Conservation (phyloP, 495 filamentous ascomycete species). For the Podospora fimiseda region DNA sequence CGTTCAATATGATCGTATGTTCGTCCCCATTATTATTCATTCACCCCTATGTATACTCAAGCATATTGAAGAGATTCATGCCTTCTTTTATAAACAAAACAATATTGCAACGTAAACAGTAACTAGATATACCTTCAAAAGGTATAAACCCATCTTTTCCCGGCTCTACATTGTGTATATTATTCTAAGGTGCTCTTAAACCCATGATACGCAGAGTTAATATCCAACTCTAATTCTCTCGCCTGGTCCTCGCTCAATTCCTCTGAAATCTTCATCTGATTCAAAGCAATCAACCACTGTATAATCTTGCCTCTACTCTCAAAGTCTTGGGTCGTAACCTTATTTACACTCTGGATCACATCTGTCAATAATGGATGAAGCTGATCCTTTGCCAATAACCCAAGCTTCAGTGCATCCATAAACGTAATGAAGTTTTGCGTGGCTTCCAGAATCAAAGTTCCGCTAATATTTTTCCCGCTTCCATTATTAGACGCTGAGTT, state of each 20-base stretch:
- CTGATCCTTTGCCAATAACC: constrained; percentile 87
- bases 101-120: too few relatives aligned
- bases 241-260: constrained; percentile 83
- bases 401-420: constrained; percentile 84
- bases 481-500: constrained; percentile 37
- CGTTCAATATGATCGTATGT: too few relatives aligned
- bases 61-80: too few relatives aligned
- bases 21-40: too few relatives aligned
- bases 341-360: constrained; percentile 92
- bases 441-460: constrained; percentile 71
- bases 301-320: constrained; percentile 94
- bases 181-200: too few relatives aligned
- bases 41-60: too few relatives aligned
- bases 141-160: too few relatives aligned
- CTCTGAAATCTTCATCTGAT: constrained; percentile 94
- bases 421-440: constrained; percentile 99
- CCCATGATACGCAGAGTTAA: too few relatives aligned
- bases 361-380: constrained; percentile 89
- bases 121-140: too few relatives aligned
- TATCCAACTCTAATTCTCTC: too few relatives aligned
- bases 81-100: too few relatives aligned
- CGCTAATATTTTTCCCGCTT: constrained; percentile 54
- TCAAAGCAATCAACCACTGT: constrained; percentile 93
- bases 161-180: too few relatives aligned
- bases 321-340: constrained; percentile 89